Base-by-base conservation (phyloP, 139 green algal species). In the Marvania coccoides region DNA sequence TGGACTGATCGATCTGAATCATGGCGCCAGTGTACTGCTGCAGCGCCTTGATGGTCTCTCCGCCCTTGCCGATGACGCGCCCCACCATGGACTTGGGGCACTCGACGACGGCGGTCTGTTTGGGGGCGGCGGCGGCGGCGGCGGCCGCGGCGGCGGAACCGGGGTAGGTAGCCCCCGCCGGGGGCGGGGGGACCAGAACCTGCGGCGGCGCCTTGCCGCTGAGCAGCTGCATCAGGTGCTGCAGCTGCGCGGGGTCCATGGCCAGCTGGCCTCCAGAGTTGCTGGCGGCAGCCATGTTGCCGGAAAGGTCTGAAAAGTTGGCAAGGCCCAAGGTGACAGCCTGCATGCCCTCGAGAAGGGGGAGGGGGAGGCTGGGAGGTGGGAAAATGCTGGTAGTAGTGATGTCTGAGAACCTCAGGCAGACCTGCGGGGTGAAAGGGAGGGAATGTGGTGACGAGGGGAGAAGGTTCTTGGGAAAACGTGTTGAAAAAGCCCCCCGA, bases 1-100 rank as follows among this genome's bases (percentile, higher is more conserved):
- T 67, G n/a, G 36, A 77, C 83, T 98, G 91, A 57, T 92, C 83
- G 61, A 93, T 87, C 74, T 96, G 90, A 58, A 97, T 90, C 71
- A 81, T 86, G 12, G 79, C 81, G 23, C 74, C 81, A 37, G 80
- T 95, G 37, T 87, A 78, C 48, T 81, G 79, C 80, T 98, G 91
- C 74, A 98, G 80, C 13, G 72, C 68, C 80, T 95, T 95, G 85
- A 98, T 96, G 3, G 88, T 96, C 63, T 97, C 91, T 5, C 92
- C 92, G 40, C 88, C 84, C 72, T 92, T 92, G 58, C 92, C 92
- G 55, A 98, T 98, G 24, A 98, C 79, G 40, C 91, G 88, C 2
- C 92, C 92, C 1, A 98, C 73, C 66, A 94, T 89, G 5, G 63
- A 48, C 77, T 95, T 95, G n/a, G 88, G 88, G 72, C 90, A 96